Evolutionary conservation across 192 early-diverging fungal species (phyloP), one percentile per base, ranked within the genome.

Genomic region (Spinellus fusiger): DNA sequence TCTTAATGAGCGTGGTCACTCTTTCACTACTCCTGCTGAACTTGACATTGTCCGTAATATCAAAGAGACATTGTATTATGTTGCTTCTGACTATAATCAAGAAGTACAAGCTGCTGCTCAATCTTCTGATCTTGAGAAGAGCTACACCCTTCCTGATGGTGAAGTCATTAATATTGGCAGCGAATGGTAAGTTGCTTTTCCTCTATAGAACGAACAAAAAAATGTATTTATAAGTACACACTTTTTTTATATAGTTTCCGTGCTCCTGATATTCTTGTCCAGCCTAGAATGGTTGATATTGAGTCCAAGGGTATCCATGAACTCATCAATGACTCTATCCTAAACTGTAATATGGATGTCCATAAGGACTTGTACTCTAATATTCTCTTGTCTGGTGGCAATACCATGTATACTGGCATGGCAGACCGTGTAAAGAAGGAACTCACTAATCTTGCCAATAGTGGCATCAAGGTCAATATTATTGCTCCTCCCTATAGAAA

Each of bases 1-100:
- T 75, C 90, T 98, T 70, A 91, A 86, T 70, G 92, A 96, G 78
- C 91, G 94, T 69, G 96, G 96, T 76, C 91, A 98, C 87, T 80
- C 91, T 33, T 93, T 96, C 87, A 87, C 85, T 56, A 96, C 93
- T 80, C 87, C 93, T 25, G 91, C 95, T 65, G 95, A 96, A 80
- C 87, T 89, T 76, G 95, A 96, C 88, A 95, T 96, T 66, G 94
- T 96, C 67, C 93, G 95, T 78, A 93, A 98, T 72, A 96, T 99
- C 82, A 99, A 99, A 86, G 96, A 98, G 80, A 97, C 95, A 87
- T 87, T 96, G 66, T 92, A 93, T 83, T 97, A 98, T 75, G 94
- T 96, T 69, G 94, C 94, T 57, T 82, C 95, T 40, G 94, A 99
- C 82, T 95, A 90, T 78, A 93, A 95, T 66, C 89, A 94, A 83